phyloP scores from a whole-genome alignment of 2,329 filamentous ascomycete species.

The Gliomastix tumulicola region DNA sequence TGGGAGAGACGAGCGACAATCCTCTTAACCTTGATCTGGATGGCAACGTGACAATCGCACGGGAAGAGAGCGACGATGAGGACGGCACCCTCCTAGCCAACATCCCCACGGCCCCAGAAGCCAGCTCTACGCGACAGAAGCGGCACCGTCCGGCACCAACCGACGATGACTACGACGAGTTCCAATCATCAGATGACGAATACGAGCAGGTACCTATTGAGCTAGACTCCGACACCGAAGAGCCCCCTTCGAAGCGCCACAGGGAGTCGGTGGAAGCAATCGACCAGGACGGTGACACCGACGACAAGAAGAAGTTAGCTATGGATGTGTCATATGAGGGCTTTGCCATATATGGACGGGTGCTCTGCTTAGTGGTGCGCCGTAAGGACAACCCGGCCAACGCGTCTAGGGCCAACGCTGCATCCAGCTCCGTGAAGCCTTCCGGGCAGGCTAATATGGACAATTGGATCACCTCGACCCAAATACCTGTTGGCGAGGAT shows the following conservation, averaged over 20 bases:
- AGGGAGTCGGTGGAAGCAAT: slow-evolving; percentile 21
- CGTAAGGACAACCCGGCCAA: slow-evolving; percentile 56
- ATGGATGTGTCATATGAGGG: slow-evolving; percentile 89
- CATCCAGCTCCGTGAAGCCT: slow-evolving; percentile 21
- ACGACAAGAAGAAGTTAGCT: slow-evolving; percentile 86
- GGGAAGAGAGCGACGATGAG: slow-evolving; percentile 41
- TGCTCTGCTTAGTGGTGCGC: slow-evolving; percentile 83
- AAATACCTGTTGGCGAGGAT: slow-evolving; percentile 42
- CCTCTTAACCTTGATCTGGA: slow-evolving; percentile 45
- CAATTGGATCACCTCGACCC: slow-evolving; percentile 78
- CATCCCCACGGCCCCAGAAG: slow-evolving; percentile 18
- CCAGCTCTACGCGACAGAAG: slow-evolving; percentile 19
- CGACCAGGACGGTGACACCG: slow-evolving; percentile 26
- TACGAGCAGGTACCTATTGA: slow-evolving; percentile 24
- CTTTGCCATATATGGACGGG: slow-evolving; percentile 90
- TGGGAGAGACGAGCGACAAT: slow-evolving; percentile 44
- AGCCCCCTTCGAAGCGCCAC: slow-evolving; percentile 37
- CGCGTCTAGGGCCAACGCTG: slow-evolving; percentile 17
- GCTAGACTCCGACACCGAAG: slow-evolving; percentile 28
- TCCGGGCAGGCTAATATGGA: slow-evolving; percentile 69
- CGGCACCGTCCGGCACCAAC: slow-evolving; percentile 1
- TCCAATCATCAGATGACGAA: slow-evolving; percentile 20
- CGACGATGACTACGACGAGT: slow-evolving; percentile 17
- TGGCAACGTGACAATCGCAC: slow-evolving; percentile 22
- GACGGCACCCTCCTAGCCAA: slow-evolving; percentile 20